Evolutionary conservation across 2,329 filamentous ascomycete genomes (phyloP).

Genomic region (Cercospora nicotianae): DNA sequence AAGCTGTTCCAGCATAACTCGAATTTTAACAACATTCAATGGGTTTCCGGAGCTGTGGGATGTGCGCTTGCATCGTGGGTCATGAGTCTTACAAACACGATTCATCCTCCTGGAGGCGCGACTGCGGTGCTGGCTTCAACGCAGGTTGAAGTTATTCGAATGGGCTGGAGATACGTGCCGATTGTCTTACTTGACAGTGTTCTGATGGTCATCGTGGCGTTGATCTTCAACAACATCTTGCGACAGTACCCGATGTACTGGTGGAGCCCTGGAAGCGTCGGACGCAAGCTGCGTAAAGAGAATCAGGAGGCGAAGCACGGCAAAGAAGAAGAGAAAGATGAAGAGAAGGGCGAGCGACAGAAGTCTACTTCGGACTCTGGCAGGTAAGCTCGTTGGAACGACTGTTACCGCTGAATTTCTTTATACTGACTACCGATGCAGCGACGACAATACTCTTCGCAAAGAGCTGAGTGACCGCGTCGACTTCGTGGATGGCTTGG

Average conservation of each 20-base stretch:
- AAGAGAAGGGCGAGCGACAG: slow-evolving; percentile 15
- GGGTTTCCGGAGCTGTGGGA: slow-evolving; percentile 48
- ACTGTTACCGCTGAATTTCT: no score
- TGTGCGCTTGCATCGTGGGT: slow-evolving; percentile 47
- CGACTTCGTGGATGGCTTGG: slow-evolving; percentile 22
- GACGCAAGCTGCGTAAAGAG: slow-evolving; percentile 31
- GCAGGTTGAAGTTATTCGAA: slow-evolving; percentile 41
- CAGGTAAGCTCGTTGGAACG: no score
- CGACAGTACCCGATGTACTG: slow-evolving; percentile 51
- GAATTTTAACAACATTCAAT: slow-evolving; percentile 42
- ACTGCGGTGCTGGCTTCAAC: slow-evolving; percentile 50
- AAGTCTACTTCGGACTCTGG: slow-evolving; percentile 21
- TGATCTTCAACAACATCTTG: slow-evolving; percentile 50
- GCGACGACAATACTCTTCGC: slow-evolving; percentile 23
- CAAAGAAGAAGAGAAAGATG: slow-evolving; percentile 5
- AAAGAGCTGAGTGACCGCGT: slow-evolving; percentile 25
- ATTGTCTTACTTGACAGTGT: slow-evolving; percentile 45
- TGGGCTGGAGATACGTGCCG: slow-evolving; percentile 50
- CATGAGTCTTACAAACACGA: slow-evolving; percentile 51
- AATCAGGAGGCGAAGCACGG: slow-evolving; percentile 17
- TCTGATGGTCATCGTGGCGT: slow-evolving; percentile 46
- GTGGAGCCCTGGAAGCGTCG: slow-evolving; percentile 48
- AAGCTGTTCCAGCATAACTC: slow-evolving; percentile 47
- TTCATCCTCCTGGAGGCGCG: slow-evolving; percentile 53
- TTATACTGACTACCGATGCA: neutral